Base-by-base conservation (phyloP, 768 basidiomycete species). In the Tremella yokohamensis region DNA sequence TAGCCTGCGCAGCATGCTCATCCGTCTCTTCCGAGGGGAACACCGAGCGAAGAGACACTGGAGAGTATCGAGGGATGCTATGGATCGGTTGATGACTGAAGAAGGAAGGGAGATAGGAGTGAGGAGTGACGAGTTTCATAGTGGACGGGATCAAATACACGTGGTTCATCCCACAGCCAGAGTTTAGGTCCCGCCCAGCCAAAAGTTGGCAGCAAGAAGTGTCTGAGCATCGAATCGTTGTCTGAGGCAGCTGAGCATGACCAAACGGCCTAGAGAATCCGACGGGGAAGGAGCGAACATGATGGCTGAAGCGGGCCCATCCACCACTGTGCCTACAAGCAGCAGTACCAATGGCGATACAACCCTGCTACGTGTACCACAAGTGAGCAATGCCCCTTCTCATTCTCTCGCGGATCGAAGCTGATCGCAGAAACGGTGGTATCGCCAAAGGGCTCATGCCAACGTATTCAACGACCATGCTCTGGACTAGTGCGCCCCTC, bases 401-500 rank as follows among this genome's bases (percentile, higher is more conserved):
- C 20, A 18, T 22, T 16, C 34, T n/a, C 16, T n/a, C 42, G 40
- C 15, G 29, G 25, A 9, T 1, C 15, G 26, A 19, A 15, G 19
- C 38, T 22, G n/a, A 50, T 48, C 2, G 2, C 57, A 81, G 80
- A 81, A 81, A 76, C 76, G 79, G 24, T 78, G 74, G 65, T 82
- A 82, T 62, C 76, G 81, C 11, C 81, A 82, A 66, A 63, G 81
- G 65, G 81, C 81, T 1, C 81, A 82, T 60, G 81, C 80, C 8
- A 82, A 82, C 64, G 80, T 80, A 6, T 80, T 82, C 57, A 70
- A 73, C 8, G 81, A 81, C 60, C 81, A 99, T 79, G 81, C 84
- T 16, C 83, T 99, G 52, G 85, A 86, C 60, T 98, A 97, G 80
- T 81, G 47, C 51, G 80, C 66, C 19, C 24, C 47, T 48, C 20